These are phyloP conservation scores for Brassica rapa DNA, from an alignment of 345 rosid genomes.

Conservation along the genomic window DNA sequence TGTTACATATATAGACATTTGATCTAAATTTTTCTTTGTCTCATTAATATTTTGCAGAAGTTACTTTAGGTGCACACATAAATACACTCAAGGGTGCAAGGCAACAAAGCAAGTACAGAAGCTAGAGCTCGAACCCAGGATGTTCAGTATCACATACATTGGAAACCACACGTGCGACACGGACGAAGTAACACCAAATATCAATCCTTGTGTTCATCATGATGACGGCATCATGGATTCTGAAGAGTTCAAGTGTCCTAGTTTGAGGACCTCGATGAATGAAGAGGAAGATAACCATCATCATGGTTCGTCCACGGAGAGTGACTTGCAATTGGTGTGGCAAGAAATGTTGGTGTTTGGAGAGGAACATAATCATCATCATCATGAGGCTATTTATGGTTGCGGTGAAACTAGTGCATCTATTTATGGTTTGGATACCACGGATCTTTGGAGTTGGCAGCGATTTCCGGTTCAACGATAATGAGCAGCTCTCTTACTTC, in stretches of 20 bases:
- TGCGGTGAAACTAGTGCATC: background rate
- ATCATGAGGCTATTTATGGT: background rate
- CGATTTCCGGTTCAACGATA: background rate
- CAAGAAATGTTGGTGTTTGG: background rate
- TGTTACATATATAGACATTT: background rate
- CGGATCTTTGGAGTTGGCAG: constrained; percentile 3
- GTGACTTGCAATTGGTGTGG: constrained; percentile 1
- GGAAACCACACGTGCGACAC: background rate
- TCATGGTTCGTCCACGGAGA: background rate
- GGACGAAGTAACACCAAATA: background rate
- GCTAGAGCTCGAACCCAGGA: background rate
- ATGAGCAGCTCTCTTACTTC: background rate
- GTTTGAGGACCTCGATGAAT: background rate
- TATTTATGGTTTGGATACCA: background rate
- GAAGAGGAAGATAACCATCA: background rate
- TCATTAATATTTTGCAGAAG: background rate
- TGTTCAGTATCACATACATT: background rate
- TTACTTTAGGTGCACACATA: background rate
- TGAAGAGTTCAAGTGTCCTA: background rate
- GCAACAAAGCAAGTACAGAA: background rate
- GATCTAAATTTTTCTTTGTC: background rate
- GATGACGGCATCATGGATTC: background rate
- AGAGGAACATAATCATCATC: background rate
- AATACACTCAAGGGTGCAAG: background rate
- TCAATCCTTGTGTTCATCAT: background rate